These are phyloP conservation scores for Rhododendron henanense DNA, from an alignment of 148 eudicot genomes.

Conservation along the genomic window DNA sequence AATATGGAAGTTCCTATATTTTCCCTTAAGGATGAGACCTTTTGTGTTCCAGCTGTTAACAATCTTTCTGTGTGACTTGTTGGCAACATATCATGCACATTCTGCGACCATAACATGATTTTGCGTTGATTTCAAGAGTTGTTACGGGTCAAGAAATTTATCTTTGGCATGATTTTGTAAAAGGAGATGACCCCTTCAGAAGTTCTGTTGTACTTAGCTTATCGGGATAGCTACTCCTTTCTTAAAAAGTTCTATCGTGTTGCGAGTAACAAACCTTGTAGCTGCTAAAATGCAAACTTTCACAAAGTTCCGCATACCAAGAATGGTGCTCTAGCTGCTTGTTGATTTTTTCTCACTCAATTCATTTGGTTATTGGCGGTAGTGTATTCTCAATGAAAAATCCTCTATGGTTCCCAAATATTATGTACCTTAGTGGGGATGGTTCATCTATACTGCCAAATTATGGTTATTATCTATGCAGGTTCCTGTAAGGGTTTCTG, in stretches of 20 bases:
- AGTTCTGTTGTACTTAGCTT: neutral
- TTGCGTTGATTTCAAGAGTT: neutral
- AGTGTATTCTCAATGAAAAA: neutral
- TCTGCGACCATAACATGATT: neutral
- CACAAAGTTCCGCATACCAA: neutral
- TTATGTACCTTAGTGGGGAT: neutral
- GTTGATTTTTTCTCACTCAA: neutral
- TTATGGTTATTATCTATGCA: neutral
- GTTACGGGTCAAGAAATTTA: neutral
- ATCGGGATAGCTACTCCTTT: neutral
- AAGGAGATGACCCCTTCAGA: neutral
- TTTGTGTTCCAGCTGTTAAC: neutral
- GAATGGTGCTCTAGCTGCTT: neutral
- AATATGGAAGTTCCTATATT: neutral
- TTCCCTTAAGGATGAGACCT: neutral
- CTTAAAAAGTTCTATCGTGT: neutral
- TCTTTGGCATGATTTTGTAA: neutral
- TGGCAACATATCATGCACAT: neutral
- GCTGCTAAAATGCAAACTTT: neutral
- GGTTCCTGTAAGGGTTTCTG: constrained; percentile 3
- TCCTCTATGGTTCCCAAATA: neutral
- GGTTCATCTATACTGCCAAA: neutral
- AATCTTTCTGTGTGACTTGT: neutral
- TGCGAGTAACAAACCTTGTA: neutral
- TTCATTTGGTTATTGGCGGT: neutral